phyloP scores from a whole-genome alignment of 345 rosid species.

The Kandelia obovata region DNA sequence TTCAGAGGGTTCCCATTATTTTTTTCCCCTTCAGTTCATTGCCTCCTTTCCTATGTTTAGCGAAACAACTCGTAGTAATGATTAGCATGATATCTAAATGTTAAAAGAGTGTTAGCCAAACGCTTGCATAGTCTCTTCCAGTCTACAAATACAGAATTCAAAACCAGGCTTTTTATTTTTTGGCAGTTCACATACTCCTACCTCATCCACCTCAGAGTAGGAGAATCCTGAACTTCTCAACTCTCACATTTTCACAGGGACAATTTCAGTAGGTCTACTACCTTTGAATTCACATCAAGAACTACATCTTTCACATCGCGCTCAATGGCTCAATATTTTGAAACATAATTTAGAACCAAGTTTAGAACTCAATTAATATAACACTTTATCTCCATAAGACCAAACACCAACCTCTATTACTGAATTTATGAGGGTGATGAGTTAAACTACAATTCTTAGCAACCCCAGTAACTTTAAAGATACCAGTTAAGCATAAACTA shows the following conservation, averaged over 20 bases:
- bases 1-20: background rate
- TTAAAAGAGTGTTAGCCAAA: background rate
- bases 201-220: background rate
- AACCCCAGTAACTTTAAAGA: background rate
- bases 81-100: background rate
- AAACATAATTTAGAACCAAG: background rate
- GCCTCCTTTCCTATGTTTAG: background rate
- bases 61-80: background rate
- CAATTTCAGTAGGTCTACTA: background rate
- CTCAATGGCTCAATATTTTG: background rate
- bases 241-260: background rate
- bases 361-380: constrained; percentile 1
- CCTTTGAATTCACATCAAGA: constrained; percentile 2
- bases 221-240: background rate
- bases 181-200: background rate
- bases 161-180: background rate
- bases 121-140: no score
- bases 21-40: background rate
- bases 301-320: background rate
- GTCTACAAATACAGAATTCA: background rate
- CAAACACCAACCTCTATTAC: constrained; percentile 3
- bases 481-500: background rate
- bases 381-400: background rate
- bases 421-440: background rate
- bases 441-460: background rate